These are phyloP conservation scores for Dionaea muscipula DNA, from an alignment of 179 eudicot species.

Conservation along the genomic window DNA sequence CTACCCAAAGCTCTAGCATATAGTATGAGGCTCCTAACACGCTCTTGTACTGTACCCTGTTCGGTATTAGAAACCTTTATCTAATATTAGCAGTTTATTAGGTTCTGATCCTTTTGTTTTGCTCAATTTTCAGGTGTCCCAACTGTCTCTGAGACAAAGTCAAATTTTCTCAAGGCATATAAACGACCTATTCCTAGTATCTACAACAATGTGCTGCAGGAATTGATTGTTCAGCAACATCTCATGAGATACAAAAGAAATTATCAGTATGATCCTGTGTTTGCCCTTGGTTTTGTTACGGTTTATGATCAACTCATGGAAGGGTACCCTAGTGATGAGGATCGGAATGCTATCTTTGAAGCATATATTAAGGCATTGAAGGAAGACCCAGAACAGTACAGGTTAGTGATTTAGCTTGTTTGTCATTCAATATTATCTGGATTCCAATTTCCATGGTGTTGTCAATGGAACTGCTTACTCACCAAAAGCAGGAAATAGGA, in stretches of 20 bases:
- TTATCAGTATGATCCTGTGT: constrained; percentile 70
- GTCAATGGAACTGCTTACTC: no score
- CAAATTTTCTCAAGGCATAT: constrained; percentile 67
- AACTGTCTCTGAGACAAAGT: constrained; percentile 72
- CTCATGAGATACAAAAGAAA: constrained; percentile 74
- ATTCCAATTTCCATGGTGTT: no score
- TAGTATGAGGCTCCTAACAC: no score
- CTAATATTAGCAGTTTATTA: background rate
- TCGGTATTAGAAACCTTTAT: no score
- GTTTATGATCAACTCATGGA: constrained; percentile 97
- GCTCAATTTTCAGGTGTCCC: constrained; percentile 45
- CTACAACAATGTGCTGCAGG: constrained; percentile 85
- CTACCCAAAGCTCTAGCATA: no score
- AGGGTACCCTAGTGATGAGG: constrained; percentile 85
- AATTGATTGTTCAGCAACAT: constrained; percentile 87
- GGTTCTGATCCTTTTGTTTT: constrained; percentile 3
- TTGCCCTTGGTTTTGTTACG: constrained; percentile 96
- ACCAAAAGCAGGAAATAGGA: no score
- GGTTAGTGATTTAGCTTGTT: constrained; percentile 25
- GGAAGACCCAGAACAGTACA: constrained; percentile 76
- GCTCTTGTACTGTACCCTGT: no score
- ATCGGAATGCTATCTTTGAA: constrained; percentile 63
- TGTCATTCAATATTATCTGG: background rate
- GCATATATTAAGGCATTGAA: constrained; percentile 77
- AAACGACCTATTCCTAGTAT: constrained; percentile 88